Base-by-base conservation (phyloP, 73 alveolate genomes). In the Uronychia setigera region DNA sequence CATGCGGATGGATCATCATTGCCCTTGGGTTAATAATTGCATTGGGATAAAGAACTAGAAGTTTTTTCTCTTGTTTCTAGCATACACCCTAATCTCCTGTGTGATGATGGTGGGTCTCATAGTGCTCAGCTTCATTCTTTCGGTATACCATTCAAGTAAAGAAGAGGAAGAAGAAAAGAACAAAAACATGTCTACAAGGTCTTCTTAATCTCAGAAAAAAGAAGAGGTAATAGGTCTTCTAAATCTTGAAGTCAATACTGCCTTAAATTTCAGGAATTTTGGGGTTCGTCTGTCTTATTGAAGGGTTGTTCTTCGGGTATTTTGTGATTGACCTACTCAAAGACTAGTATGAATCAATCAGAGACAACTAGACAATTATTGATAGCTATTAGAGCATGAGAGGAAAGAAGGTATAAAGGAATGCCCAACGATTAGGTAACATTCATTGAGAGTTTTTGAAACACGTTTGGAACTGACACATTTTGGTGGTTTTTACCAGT, bases 401-500 rank as follows among this genome's bases (percentile, higher is more conserved):
- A 0, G 95, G 95, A 29, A 80, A 31, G 75, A 80, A 46, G 19
- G 67, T 46, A 46, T n/a, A n/a, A n/a, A n/a, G n/a, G n/a, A n/a
- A n/a, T n/a, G n/a, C n/a, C n/a, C n/a, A n/a, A n/a, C n/a, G n/a
- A n/a, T n/a, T n/a, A n/a, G n/a, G n/a, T n/a, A n/a, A n/a, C n/a
- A 29, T 67, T 90, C 35, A 27, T 57, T 26, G 92, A 85, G 30
- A 82, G 76, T 33, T 13, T 80, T 25, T 35, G 33, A 59, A n/a
- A 29, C 27, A 58, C 32, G 29, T 33, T 77, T 14, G 95, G 95
- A 19, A 31, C 77, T 1, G 92, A 85, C 80, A 32, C 86, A 88
- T 0, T 11, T 0, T 90, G 87, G 87, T 90, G 95, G 95, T 74
- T 35, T 29, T 14, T 85, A n/a, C 95, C 95, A 1, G 78, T 91